Base-by-base conservation (phyloP, 768 basidiomycete species). In the Podaxis sp. region DNA sequence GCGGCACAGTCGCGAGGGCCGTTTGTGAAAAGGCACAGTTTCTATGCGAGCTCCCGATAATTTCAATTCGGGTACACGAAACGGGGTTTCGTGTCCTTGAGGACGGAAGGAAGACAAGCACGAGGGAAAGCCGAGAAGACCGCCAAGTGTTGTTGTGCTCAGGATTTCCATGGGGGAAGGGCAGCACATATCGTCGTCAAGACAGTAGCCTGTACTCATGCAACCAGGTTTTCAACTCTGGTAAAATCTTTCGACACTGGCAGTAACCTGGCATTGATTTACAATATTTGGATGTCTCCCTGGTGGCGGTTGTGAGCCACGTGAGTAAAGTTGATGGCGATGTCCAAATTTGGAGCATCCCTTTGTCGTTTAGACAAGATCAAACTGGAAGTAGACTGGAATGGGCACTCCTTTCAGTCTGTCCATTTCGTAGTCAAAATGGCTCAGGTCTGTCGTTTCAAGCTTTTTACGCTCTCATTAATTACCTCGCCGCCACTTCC, bases 321-420 rank as follows among this genome's bases (percentile, higher is more conserved):
- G 72, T 70, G 73, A 67, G 58, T 26, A 41, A 26, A 50, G 48
- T 55, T 41, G 58, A 62, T 53, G 69, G 50, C 56, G 61, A 46
- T 54, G 8, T 64, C 69, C 70, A 58, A 69, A 63, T 71, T 65
- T 62, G 66, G 70, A 17, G 22, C 28, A 38, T 71, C 69, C 67
- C 71, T 72, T 74, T 74, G 73, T 74, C 68, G 68, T 66, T 53
- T 37, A 11, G n/a, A 22, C 33, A 20, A 28, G 15, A 52, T 33
- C 56, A 56, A 30, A 24, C n/a, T n/a, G 33, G 13, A 8, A 12
- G 12, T 59, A 65, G 66, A 66, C 66, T 63, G 63, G 70, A 68
- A 62, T 62, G 71, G 71, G 51, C 66, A 64, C 56, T 74, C 70
- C 67, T 71, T 74, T 71, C 63, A 72, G 58, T 46, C 65, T 66